These are phyloP conservation scores for Pyracantha coccinea DNA, from an alignment of 331 rosid genomes.

Conservation along the genomic window DNA sequence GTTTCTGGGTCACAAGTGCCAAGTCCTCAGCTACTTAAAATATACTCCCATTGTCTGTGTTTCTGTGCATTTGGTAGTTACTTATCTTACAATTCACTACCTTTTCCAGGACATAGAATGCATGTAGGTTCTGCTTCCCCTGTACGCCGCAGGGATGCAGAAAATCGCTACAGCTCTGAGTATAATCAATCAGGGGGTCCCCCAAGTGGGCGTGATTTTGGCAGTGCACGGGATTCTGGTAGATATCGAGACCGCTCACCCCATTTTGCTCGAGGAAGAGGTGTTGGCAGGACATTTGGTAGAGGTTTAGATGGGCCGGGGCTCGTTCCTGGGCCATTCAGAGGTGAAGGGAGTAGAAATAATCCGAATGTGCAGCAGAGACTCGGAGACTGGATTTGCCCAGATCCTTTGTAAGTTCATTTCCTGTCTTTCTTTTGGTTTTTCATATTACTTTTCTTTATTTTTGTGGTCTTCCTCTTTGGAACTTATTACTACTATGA, in stretches of 20 bases:
- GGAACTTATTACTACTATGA: not conserved
- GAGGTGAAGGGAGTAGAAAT: constrained; percentile 76
- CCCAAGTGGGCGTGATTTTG: constrained; percentile 53
- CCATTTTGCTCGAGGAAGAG: constrained; percentile 57
- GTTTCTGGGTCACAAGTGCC: constrained; percentile 35
- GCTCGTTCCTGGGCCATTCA: constrained; percentile 48
- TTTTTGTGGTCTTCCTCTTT: not conserved
- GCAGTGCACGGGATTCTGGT: constrained; percentile 56
- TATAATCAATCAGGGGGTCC: constrained; percentile 34
- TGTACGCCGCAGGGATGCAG: constrained; percentile 58
- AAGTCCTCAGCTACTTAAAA: constrained; percentile 30
- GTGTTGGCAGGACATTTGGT: constrained; percentile 59
- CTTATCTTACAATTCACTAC: constrained; percentile 38
- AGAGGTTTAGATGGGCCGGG: constrained; percentile 66
- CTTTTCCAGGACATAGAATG: constrained; percentile 90
- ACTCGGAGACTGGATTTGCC: constrained; percentile 89
- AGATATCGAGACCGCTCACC: constrained; percentile 76
- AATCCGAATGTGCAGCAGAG: constrained; percentile 92
- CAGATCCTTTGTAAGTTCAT: constrained; percentile 64
- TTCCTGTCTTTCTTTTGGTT: not conserved
- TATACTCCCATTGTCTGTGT: constrained; percentile 25
- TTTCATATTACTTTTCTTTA: not conserved
- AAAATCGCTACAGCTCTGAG: constrained; percentile 53
- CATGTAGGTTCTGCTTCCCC: constrained; percentile 93
- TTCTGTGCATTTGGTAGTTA: constrained; percentile 18